These are phyloP conservation scores for Boechera divaricarpa DNA, from an alignment of 345 rosid species.

Conservation along the genomic window DNA sequence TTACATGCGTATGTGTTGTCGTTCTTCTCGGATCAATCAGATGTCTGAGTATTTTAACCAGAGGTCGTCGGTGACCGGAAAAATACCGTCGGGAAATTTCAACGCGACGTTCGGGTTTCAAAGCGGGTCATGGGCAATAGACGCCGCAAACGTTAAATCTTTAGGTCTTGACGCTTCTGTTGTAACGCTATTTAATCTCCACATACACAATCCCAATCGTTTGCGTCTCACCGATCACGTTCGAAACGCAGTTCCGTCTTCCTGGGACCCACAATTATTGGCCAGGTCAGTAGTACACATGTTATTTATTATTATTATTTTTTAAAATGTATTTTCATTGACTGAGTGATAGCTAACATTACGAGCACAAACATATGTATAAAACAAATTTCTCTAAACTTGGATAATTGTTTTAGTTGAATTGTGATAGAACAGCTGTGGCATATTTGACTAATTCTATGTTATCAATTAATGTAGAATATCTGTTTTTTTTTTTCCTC, in stretches of 20 bases:
- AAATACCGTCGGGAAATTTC: conserved; percentile 83
- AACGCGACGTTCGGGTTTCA: conserved; percentile 78
- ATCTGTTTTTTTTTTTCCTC: conserved; percentile 17
- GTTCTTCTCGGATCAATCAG: conserved; percentile 39
- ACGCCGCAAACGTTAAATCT: conserved; percentile 67
- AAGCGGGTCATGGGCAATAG: conserved; percentile 75
- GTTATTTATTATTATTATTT: neutral
- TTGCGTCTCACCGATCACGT: conserved; percentile 71
- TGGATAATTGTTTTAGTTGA: conserved; percentile 19
- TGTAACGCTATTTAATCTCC: conserved; percentile 61
- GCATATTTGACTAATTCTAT: conserved; percentile 37
- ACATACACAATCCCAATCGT: conserved; percentile 72
- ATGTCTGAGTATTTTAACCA: conserved; percentile 91
- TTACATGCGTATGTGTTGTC: neutral
- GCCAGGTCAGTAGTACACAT: conserved; percentile 51
- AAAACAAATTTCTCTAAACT: neutral
- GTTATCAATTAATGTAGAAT: conserved; percentile 14
- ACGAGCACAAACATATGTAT: conserved; percentile 7
- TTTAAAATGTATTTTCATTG: neutral
- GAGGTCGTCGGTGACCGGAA: conserved; percentile 62
- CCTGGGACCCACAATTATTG: conserved; percentile 78
- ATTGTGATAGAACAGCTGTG: conserved; percentile 19
- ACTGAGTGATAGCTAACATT: neutral
- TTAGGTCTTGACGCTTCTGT: conserved; percentile 78
- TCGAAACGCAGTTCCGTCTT: conserved; percentile 69